Base-by-base conservation (phyloP, 306 rosid genomes). In the Dryas drummondii region DNA sequence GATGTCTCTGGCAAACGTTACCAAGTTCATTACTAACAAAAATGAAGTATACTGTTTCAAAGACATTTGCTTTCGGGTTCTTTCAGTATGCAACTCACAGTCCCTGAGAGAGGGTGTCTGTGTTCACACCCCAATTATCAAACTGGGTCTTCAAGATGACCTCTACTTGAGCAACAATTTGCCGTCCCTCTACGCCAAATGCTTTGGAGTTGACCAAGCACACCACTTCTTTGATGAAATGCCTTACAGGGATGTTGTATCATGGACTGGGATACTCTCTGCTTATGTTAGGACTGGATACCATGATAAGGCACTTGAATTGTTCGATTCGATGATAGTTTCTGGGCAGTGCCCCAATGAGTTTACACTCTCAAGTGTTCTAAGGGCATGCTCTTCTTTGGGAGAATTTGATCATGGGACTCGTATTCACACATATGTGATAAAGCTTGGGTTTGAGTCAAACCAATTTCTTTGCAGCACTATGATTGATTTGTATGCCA, bases 151-250 rank as follows among this genome's bases (percentile, higher is more conserved):
- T 75, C 82, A 84, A 19, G 77, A 80, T 57, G 81, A 91, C 86
- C 8, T 88, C 62, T 88, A 87, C 81, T 51, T 84, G 46, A 82
- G 17, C 76, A 88, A 91, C 88, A 87, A 87, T 78, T 75, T 91
- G 52, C 19, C 87, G 19, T 69, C 88, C 54, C 64, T 91, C 2
- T 87, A 88, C 45, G 80, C 84, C 0, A 91, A 85, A 80, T 86
- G 89, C 81, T 81, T 80, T 75, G 93, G 96, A 66, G 52, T 83
- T n/a, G 61, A 49, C 54, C 66, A 50, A 4, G 91, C 93, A 72
- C 91, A 86, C 83, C 80, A 78, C 27, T 68, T 88, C 5, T 91
- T 91, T 27, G 96, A 88, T 63, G 93, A 91, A 88, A 91, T 88
- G 93, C 91, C 91, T 76, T 26, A 76, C 16, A 86, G 52, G 71